Percentiles rank a stretch among this genome's conserved stretches.
These are phyloP conservation scores for Sesbania bispinosa DNA, from an alignment of 306 rosid species.

Conservation along the genomic window DNA sequence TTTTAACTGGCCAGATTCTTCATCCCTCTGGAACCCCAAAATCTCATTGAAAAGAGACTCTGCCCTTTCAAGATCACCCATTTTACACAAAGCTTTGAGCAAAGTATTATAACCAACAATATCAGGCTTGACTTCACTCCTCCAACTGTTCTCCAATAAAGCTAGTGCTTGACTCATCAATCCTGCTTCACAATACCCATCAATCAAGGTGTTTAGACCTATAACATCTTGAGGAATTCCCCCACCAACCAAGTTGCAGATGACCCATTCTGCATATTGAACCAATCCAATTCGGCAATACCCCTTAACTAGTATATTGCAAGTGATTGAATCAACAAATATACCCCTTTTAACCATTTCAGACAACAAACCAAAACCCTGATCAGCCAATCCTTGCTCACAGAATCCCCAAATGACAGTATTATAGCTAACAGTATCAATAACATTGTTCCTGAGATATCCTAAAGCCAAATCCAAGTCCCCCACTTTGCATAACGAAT, in stretches of 20 bases:
- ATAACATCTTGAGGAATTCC: constrained; percentile 46
- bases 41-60: constrained; percentile 46
- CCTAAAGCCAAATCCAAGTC: constrained; percentile 55
- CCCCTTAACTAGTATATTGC: constrained; percentile 61
- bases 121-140: constrained; percentile 40
- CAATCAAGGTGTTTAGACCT: constrained; percentile 57
- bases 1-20: constrained; percentile 20
- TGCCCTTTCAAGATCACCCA: constrained; percentile 48
- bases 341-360: constrained; percentile 63
- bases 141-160: constrained; percentile 47
- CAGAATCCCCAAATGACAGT: constrained; percentile 73
- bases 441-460: constrained; percentile 39
- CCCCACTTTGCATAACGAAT: constrained; percentile 67
- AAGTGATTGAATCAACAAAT: constrained; percentile 51
- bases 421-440: constrained; percentile 64
- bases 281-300: constrained; percentile 59
- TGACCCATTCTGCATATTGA: constrained; percentile 55
- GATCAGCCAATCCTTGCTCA: constrained; percentile 50
- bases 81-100: constrained; percentile 57
- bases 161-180: constrained; percentile 43
- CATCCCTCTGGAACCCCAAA: constrained; percentile 30
- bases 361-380: constrained; percentile 68
- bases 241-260: constrained; percentile 48
- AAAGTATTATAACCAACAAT: constrained; percentile 66
- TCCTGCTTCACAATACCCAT: constrained; percentile 66